Evolutionary conservation across 495 filamentous ascomycete species (phyloP).

Genomic region (Tricharina praecox): DNA sequence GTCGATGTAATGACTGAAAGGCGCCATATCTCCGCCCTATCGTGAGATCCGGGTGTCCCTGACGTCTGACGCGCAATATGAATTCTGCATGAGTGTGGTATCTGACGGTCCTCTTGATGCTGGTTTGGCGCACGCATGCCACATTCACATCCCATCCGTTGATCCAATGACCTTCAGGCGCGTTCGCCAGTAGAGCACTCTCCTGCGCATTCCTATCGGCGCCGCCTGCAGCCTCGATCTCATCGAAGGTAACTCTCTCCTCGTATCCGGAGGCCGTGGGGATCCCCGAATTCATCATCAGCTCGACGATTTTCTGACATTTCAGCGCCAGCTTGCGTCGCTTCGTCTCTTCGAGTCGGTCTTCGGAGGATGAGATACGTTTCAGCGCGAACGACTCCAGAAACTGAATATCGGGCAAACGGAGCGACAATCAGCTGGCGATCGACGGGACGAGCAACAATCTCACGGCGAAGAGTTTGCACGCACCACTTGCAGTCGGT

Average conservation of each 20-base stretch:
- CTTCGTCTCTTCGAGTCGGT: constrained; percentile 91
- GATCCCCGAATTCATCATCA: constrained; percentile 98
- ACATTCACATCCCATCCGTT: constrained; percentile 98
- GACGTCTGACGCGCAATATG: constrained; percentile 60
- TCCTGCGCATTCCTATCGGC: constrained; percentile 86
- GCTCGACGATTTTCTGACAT: constrained; percentile 82
- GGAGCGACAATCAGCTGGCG: constrained; percentile 3
- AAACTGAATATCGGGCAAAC: constrained; percentile 40
- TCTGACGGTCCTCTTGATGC: constrained; percentile 68
- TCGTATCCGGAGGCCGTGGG: constrained; percentile 94
- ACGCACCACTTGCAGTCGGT: constrained; percentile 87
- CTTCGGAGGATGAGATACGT: constrained; percentile 90
- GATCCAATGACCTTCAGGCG: constrained; percentile 76
- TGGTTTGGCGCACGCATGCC: constrained; percentile 66
- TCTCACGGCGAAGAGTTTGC: too few relatives aligned
- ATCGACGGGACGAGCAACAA: background rate
- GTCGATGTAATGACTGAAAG: constrained; percentile 61
- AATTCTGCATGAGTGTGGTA: constrained; percentile 94
- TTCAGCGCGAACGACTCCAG: constrained; percentile 96
- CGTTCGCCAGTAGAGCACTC: constrained; percentile 63
- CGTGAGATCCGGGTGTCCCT: constrained; percentile 52
- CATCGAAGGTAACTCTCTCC: constrained; percentile 85
- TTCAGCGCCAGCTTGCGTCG: constrained; percentile 78
- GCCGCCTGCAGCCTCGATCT: constrained; percentile 56
- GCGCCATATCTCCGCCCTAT: constrained; percentile 78